Evolutionary conservation across 1,139 yeast genomes (phyloP), one percentile per base, ranked within the genome.

Genomic region (Pneumocystis oryctolagi): DNA sequence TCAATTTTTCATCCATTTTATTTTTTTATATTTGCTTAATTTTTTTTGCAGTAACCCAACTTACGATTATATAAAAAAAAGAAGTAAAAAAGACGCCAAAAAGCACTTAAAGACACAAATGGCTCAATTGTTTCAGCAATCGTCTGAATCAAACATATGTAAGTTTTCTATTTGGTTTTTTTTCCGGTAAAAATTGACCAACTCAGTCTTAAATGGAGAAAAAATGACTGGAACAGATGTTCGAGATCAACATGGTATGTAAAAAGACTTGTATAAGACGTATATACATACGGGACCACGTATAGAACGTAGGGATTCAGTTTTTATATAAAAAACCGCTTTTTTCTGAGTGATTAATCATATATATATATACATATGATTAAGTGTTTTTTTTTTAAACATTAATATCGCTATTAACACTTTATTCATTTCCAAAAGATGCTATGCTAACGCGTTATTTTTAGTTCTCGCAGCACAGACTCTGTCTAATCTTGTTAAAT

Each of bases 221-320:
- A 92, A 94, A 75, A 78, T 89, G 69, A 85, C 95, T 74, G 98
- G 98, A 65, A 96, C 90, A 71, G 98, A 94, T 73, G 87, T 94
- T 69, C 85, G 98, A 71, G 87, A 89, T 73, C 98, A 94, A 75
- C 92, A 94, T 72, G 96, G 74, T 72, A 66, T 39, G 72, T 16
- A 20, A 35, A 47, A 28, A 32, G 14, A 5, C 2, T 34, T 2
- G 5, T 14, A 16, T 16, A 37, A 14, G 3, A 37, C 4, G 3
- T 2, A 37, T 16, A 16, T 14, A 16, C 40, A 9, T 14, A 14
- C 16, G 14, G n/a, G 35, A 37, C 12, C 14, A 37, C 4, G 18
- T 16, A 14, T 8, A 14, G 18, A 37, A 9, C 1, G 18, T 14
- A 1, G 16, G 14, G 14, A 16, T 1, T 9, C 39, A 14, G 18